Base-by-base conservation (phyloP, 164 flowering plant genomes). In the Umbilicus rupestris region DNA sequence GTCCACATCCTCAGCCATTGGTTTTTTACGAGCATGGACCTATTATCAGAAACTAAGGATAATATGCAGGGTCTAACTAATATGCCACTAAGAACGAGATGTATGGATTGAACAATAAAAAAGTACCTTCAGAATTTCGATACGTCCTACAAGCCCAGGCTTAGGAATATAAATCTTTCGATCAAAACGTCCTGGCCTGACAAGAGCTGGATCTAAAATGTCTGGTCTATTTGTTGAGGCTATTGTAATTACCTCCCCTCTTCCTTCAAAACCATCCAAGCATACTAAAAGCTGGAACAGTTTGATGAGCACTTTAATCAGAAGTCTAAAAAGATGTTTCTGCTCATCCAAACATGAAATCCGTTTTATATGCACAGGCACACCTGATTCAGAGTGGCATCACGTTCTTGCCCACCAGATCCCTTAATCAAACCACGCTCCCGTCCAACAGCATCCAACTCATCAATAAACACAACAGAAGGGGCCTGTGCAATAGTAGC, bases 341-440 rank as follows among this genome's bases (percentile, higher is more conserved):
- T 63, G 45, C 28, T 39, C 1, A 15, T 50, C 10, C 26, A 41
- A 39, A 9, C 59, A 20, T 9, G 28, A 62, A n/a, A 37, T 2
- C 39, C 11, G 35, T 19, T 29, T 15, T 28, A 57, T 15, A 30
- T 35, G 16, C 30, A 33, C 26, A 28, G 49, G 52, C 73, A 33
- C 70, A 90, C 98, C 98, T 93, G 98, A 84, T 93, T 93, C 45
- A 93, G 87, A 65, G 98, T 93, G 66, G 98, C 98, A 83, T 93
- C 98, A 70, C 98, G 97, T 78, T 93, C 98, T 82, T 89, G 96
- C 41, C 98, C 97, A 71, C 98, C 98, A 68, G 98, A 93, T 57
- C 97, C 98, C 76, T 88, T 90, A 24, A 89, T 88, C 66, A 90
- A 75, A 50, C 98, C 98, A 82, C 98, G 97, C 73, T 85, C 88